Percentiles rank a stretch among this genome's conserved stretches.
These are phyloP conservation scores for Saccharomycopsis selenospora DNA, from an alignment of 805 yeast genomes.

Conservation along the genomic window DNA sequence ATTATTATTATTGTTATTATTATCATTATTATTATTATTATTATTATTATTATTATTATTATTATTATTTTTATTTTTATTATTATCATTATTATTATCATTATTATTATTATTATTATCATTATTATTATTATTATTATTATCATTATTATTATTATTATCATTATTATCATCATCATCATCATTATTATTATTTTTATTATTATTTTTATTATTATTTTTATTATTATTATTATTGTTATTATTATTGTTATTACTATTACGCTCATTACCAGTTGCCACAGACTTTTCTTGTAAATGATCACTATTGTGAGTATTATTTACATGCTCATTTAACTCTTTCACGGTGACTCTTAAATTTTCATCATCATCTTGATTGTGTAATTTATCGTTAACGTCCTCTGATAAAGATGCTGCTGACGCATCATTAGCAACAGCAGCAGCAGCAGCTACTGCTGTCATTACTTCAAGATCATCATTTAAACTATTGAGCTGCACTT, in stretches of 20 bases:
- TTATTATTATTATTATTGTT: conserved; percentile 23
- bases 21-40: conserved; percentile 7
- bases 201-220: conserved; percentile 22
- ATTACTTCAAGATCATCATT: conserved; percentile 20
- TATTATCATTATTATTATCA: conserved; percentile 7
- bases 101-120: conserved; percentile 6
- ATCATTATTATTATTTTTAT: conserved; percentile 6
- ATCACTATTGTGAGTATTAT: not conserved
- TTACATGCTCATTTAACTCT: not conserved
- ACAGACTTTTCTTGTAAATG: not conserved
- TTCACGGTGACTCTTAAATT: not conserved
- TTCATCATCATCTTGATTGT: not conserved
- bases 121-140: conserved; percentile 10
- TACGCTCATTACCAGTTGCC: not conserved
- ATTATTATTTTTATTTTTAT: not conserved
- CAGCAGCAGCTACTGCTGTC: conserved; percentile 34
- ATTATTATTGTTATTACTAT: not conserved
- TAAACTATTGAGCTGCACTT: conserved; percentile 15
- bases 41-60: too few species aligned
- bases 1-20: conserved; percentile 8
- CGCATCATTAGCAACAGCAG: conserved; percentile 22
- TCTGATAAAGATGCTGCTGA: not conserved
- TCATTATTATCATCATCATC: conserved; percentile 6
- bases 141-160: conserved; percentile 11
- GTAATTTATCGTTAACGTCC: not conserved